Conservation (phyloP, 73 alveolate genomes). For the Paramecium pentaurelia region DNA sequence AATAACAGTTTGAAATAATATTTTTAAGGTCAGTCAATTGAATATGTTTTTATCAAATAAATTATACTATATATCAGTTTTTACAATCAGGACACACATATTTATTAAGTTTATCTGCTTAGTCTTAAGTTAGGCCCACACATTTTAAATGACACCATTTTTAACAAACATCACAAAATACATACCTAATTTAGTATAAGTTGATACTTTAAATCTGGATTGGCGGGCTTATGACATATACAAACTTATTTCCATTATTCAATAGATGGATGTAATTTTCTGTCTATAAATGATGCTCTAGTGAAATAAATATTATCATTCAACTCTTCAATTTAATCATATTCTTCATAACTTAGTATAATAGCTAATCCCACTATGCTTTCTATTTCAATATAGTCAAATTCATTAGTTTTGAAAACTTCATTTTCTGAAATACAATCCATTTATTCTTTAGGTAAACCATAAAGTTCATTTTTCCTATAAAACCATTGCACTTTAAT, state of each 20-base stretch:
- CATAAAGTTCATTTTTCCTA: constrained; percentile 10
- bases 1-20: background rate
- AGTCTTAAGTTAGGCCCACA: background rate
- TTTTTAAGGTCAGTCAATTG: background rate
- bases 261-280: background rate
- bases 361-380: constrained; percentile 36
- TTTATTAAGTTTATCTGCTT: background rate
- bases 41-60: background rate
- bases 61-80: background rate
- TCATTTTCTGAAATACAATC: constrained; percentile 49
- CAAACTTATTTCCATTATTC: background rate
- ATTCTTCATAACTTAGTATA: constrained; percentile 25
- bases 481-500: constrained; percentile 22
- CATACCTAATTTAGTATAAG: background rate
- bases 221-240: constrained; percentile 39
- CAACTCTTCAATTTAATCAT: background rate
- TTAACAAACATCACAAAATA: constrained; percentile 25
- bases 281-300: constrained; percentile 6
- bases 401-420: constrained; percentile 21
- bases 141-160: constrained; percentile 43
- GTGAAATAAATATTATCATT: constrained; percentile 26
- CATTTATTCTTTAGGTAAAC: constrained; percentile 19
- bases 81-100: background rate
- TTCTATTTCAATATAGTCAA: constrained; percentile 35
- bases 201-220: constrained; percentile 47